These are phyloP conservation scores for Coniferiporia sulphurascens DNA, from an alignment of 1,284 basidiomycete species.

Conservation along the genomic window DNA sequence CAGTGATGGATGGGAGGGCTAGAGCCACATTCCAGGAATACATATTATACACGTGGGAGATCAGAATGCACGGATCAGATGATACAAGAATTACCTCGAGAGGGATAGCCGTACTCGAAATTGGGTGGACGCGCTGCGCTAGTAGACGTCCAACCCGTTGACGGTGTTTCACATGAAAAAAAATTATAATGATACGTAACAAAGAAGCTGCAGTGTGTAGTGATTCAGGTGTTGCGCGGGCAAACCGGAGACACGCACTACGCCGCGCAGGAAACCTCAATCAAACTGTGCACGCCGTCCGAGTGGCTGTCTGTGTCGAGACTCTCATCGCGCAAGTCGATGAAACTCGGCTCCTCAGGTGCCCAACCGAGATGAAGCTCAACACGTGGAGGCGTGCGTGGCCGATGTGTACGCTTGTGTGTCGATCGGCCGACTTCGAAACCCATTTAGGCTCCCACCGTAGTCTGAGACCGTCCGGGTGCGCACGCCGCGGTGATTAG, in stretches of 20 bases:
- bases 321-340: slow-evolving; percentile 17
- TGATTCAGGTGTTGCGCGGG: background rate
- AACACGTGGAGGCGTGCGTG: background rate
- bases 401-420: background rate
- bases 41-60: background rate
- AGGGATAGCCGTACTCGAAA: background rate
- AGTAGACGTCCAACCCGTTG: background rate
- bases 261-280: slow-evolving; percentile 15
- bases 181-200: background rate
- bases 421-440: background rate
- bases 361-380: slow-evolving; percentile 12
- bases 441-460: background rate
- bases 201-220: background rate
- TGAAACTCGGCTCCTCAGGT: slow-evolving; percentile 14
- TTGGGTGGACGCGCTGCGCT: background rate
- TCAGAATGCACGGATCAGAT: background rate
- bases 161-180: background rate
- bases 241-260: background rate
- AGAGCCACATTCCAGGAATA: background rate
- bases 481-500: background rate
- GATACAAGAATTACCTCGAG: background rate
- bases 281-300: slow-evolving; percentile 16
- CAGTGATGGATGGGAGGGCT: background rate
- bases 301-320: slow-evolving; percentile 15
- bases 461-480: slow-evolving; percentile 11